Evolutionary conservation across 2,329 filamentous ascomycete genomes (phyloP), one percentile per base, ranked within the genome.

Genomic region (Fusarium annulatum): DNA sequence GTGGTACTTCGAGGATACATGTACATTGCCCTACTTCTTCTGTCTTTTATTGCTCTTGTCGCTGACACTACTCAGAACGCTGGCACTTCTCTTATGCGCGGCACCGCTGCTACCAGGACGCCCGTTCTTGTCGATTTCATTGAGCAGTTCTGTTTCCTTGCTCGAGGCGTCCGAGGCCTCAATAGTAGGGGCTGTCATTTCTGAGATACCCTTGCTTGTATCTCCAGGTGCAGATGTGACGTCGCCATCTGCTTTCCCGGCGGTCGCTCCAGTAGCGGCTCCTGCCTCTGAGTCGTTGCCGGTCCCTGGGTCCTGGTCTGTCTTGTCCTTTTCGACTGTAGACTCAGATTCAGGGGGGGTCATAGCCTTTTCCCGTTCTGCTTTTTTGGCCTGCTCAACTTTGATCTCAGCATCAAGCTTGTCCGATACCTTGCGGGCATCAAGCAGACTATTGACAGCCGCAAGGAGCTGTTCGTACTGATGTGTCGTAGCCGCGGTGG

Each of bases 21-120:
- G 23, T 5, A 19, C 42, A 19, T 28, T 19, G 39, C 43, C 46
- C 71, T 76, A 82, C 71, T 89, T 90, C 83, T 88, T 90, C 75
- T 87, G 86, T 68, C 88, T 84, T 80, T 90, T 90, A 7, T 82
- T 77, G 74, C 86, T 89, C 82, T 89, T 89, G 67, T 94, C 91
- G 80, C 92, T 94, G 10, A 84, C 84, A 21, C 86, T 85, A 80
- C 93, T 96, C 60, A 97, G 81, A 38, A 95, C 93, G 80, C 94
- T 97, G 3, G 94, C 94, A 80, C 94, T 96, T 67, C 94, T 89
- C 85, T 97, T 97, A 72, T 93, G 91, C 1, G 82, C 76, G 14
- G 80, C 80, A 46, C 83, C 79, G 69, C 84, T 85, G 70, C 83
- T 85, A 19, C 79, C 80, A 4, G 83, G 83, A 49, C 82, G 78